These are phyloP conservation scores for Cladophialophora exuberans DNA, from an alignment of 2,329 filamentous ascomycete species.

Conservation along the genomic window DNA sequence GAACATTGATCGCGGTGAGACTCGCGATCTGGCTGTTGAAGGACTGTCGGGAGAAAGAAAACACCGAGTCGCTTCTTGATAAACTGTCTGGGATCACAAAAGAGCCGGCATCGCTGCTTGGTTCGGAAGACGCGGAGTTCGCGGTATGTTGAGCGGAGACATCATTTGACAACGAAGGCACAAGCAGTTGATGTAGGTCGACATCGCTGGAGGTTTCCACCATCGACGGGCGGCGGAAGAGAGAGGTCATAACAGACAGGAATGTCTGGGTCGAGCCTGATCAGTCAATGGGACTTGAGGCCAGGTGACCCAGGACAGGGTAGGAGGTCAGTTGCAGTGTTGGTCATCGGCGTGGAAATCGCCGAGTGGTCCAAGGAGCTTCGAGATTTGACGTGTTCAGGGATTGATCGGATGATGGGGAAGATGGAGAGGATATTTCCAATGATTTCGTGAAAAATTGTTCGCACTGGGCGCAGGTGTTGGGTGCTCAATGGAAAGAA, in stretches of 20 bases:
- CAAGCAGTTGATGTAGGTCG: constrained; percentile 34
- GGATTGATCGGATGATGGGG: not conserved
- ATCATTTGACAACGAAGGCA: constrained; percentile 30
- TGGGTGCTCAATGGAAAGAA: constrained; percentile 1
- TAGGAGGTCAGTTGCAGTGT: constrained; percentile 9
- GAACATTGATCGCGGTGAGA: constrained; percentile 85
- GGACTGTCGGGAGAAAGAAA: constrained; percentile 87
- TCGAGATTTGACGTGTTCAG: not conserved
- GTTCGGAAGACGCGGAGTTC: constrained; percentile 29
- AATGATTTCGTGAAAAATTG: not conserved
- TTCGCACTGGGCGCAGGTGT: not conserved
- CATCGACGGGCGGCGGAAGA: constrained; percentile 31
- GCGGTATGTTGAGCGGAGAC: constrained; percentile 25
- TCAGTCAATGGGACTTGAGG: constrained; percentile 8
- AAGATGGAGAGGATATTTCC: not conserved
- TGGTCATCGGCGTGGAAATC: constrained; percentile 20
- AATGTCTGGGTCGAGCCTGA: constrained; percentile 8
- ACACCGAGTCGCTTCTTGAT: constrained; percentile 79
- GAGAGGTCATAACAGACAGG: constrained; percentile 30
- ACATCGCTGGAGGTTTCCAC: constrained; percentile 34
- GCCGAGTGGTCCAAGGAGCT: not conserved
- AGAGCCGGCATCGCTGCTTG: constrained; percentile 40
- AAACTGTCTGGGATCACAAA: constrained; percentile 51
- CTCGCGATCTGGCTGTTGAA: constrained; percentile 93
- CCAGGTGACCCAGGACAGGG: constrained; percentile 13